Base-by-base conservation (phyloP, 768 basidiomycete genomes). In the Tubosaeta sp. region DNA sequence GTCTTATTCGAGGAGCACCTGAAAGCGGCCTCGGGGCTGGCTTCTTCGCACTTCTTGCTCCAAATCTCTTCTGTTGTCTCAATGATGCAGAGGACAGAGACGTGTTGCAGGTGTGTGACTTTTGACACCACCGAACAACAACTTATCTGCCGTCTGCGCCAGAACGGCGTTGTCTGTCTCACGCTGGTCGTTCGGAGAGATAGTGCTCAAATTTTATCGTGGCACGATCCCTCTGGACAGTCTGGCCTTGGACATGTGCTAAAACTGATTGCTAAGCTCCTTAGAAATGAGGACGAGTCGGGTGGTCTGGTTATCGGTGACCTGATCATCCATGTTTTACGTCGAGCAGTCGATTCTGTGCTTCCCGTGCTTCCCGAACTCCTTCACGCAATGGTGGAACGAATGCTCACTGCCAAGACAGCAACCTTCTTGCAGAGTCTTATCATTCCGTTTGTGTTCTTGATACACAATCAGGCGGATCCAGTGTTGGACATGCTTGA, bases 271-370 rank as follows among this genome's bases (percentile, higher is more conserved):
- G 91, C 87, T 26, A 83, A 81, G 55, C 79, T 90, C 42, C 74
- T 99, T 26, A 80, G 84, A 51, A 81, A 76, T 54, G 83, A 89
- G 56, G 89, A 93, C 55, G 97, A 99, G 68, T 88, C 94, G 0
- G 93, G 89, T 37, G 95, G 95, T 10, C 79, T 98, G 19, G 87
- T 89, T 48, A 87, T 97, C 43, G 97, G 97, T 17, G 95, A 98
- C 63, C 76, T 99, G 39, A 89, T 99, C 64, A 90, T 98, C 58
- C 94, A 97, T 61, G 75, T 98, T 25, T 75, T 99, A 45, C 80
- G 95, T 25, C 84, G 82, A 55, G 89, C 91, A 0, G 91, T 91
- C 12, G 82, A 85, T 12, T 74, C 84, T 2, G 80, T 98, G 17
- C 75, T 89, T 0, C 86, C 94, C 2, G 90, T 94, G 6, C 79